A percentile compares a stretch with the other conserved stretches of the same genome.
Conservation (phyloP, 495 filamentous ascomycete species). For the Oidiodendron maius region DNA sequence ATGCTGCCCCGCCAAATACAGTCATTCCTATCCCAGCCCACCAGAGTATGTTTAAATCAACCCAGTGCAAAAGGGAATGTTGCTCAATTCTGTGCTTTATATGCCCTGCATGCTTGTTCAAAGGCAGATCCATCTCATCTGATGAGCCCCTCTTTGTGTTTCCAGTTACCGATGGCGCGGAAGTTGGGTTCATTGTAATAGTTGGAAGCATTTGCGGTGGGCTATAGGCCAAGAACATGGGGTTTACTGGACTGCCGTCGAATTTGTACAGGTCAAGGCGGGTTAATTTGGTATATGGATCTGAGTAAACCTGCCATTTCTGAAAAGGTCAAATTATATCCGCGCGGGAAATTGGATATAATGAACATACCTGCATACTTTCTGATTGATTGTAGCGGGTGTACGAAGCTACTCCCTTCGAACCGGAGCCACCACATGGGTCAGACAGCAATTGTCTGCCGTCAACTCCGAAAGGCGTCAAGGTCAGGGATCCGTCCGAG, state of each 20-base stretch:
- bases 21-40: conserved; percentile 67
- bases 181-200: conserved; percentile 54
- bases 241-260: conserved; percentile 63
- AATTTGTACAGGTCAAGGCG: conserved; percentile 62
- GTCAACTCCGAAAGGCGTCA: conserved; percentile 62
- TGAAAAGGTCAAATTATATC: conserved; percentile 22
- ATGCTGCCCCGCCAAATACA: conserved; percentile 51
- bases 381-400: conserved; percentile 67
- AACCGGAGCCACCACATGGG: conserved; percentile 49
- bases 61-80: conserved; percentile 27
- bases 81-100: conserved; percentile 27
- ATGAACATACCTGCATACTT: conserved; percentile 19
- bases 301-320: conserved; percentile 55
- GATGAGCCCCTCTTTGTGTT: conserved; percentile 19
- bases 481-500: conserved; percentile 50
- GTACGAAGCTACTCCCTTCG: conserved; percentile 36
- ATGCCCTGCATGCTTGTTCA: conserved; percentile 33
- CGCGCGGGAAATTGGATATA: background rate
- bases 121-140: conserved; percentile 15
- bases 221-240: conserved; percentile 64
- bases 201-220: conserved; percentile 76
- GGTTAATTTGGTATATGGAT: conserved; percentile 55
- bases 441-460: conserved; percentile 67
- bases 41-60: conserved; percentile 57
- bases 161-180: conserved; percentile 10